These are phyloP conservation scores for Apostasia shenzhenica DNA, from an alignment of 106 monocot species.

Conservation along the genomic window DNA sequence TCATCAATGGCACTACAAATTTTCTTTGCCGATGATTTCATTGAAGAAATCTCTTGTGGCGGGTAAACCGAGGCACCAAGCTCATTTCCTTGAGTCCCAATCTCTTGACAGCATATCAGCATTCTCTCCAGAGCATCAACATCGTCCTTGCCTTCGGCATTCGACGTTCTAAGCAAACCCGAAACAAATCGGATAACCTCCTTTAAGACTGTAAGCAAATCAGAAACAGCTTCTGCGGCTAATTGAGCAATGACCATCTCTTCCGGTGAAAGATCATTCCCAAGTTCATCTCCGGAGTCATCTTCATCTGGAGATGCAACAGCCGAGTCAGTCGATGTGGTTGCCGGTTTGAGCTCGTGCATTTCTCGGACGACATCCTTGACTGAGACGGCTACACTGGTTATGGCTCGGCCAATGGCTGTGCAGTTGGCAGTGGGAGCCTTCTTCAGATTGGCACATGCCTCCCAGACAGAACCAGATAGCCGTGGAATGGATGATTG, in stretches of 20 bases:
- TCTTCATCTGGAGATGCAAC: constrained; percentile 19
- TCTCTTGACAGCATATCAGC: constrained; percentile 38
- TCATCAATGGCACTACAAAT: constrained; percentile 19
- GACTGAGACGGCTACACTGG: constrained; percentile 67
- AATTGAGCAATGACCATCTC: constrained; percentile 51
- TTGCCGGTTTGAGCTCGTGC: constrained; percentile 53
- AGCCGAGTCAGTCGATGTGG: background rate
- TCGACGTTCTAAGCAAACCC: constrained; percentile 27
- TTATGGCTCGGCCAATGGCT: constrained; percentile 72
- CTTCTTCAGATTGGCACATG: constrained; percentile 67
- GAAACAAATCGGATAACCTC: constrained; percentile 69
- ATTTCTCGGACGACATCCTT: constrained; percentile 85
- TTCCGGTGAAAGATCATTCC: constrained; percentile 41
- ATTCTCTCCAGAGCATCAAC: constrained; percentile 61
- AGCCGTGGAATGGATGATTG: constrained; percentile 51
- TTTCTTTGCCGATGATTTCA: constrained; percentile 31
- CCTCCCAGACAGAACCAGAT: constrained; percentile 80
- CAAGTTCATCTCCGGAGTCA: constrained; percentile 25
- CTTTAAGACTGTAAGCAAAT: constrained; percentile 40
- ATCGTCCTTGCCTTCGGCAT: constrained; percentile 9
- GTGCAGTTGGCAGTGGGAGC: constrained; percentile 56
- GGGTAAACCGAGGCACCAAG: constrained; percentile 88
- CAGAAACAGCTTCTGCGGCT: constrained; percentile 34
- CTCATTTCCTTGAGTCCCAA: constrained; percentile 57
- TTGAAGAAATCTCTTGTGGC: constrained; percentile 64